These are phyloP conservation scores for Mortierella polycephala DNA, from an alignment of 371 early-diverging fungal species.

Conservation along the genomic window DNA sequence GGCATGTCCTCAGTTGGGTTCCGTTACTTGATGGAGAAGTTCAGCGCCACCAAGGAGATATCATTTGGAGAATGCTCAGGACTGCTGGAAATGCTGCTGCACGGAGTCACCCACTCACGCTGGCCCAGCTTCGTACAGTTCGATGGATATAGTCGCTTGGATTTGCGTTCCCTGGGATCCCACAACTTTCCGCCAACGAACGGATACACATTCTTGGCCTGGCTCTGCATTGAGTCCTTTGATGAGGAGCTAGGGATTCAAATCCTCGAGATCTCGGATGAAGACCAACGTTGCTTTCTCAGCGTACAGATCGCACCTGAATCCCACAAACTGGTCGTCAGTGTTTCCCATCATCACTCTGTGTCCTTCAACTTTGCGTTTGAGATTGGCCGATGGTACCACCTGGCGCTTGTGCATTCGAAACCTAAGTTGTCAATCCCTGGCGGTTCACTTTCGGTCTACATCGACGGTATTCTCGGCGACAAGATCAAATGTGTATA, in stretches of 20 bases:
- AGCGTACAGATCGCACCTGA: conserved; percentile 62
- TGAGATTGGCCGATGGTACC: conserved; percentile 75
- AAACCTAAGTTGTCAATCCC: conserved; percentile 67
- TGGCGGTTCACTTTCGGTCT: conserved; percentile 66
- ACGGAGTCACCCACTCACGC: conserved; percentile 68
- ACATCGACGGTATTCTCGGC: conserved; percentile 71
- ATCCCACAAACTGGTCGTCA: conserved; percentile 62
- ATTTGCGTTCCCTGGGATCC: conserved; percentile 52
- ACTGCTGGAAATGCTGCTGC: conserved; percentile 67
- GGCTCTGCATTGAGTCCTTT: conserved; percentile 75
- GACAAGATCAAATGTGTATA: conserved; percentile 72
- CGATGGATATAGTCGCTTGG: conserved; percentile 58
- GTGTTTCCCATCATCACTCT: conserved; percentile 63
- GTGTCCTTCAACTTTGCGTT: conserved; percentile 67
- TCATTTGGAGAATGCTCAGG: conserved; percentile 55
- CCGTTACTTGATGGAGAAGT: conserved; percentile 67
- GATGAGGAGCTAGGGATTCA: conserved; percentile 60
- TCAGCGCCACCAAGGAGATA: conserved; percentile 54
- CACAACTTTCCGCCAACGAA: conserved; percentile 65
- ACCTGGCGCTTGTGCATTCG: conserved; percentile 75
- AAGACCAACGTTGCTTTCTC: conserved; percentile 55
- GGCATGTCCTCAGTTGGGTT: conserved; percentile 71
- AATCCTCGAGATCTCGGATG: conserved; percentile 66
- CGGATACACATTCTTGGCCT: conserved; percentile 73
- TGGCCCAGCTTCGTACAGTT: conserved; percentile 81